Percentiles rank a stretch among this genome's conserved stretches.
These are phyloP conservation scores for Ophiostoma triangulosporum DNA, from an alignment of 2,329 filamentous ascomycete genomes.

Conservation along the genomic window DNA sequence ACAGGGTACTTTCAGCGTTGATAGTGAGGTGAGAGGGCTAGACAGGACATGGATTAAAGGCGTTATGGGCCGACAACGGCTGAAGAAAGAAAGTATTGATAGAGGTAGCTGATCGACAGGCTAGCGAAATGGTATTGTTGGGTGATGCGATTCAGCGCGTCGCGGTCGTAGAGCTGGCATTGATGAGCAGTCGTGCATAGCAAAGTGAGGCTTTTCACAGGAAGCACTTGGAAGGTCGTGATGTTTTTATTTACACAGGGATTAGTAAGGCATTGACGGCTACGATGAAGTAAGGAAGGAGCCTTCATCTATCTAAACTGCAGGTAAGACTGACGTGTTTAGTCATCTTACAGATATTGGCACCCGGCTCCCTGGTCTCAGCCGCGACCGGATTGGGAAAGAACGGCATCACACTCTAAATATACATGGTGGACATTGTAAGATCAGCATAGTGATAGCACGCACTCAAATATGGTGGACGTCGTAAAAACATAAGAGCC, in stretches of 20 bases:
- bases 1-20: background rate
- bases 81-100: background rate
- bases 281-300: no score
- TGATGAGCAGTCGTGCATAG: background rate
- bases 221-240: background rate
- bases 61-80: background rate
- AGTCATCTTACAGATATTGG: no score
- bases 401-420: no score
- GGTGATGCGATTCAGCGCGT: background rate
- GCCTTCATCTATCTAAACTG: no score
- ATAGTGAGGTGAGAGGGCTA: background rate
- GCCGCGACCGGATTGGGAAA: no score
- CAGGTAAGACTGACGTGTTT: no score
- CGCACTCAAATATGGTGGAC: no score
- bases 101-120: background rate
- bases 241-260: background rate
- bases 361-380: no score
- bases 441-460: no score
- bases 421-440: no score
- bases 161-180: background rate
- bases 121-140: background rate
- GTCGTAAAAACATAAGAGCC: background rate
- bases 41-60: background rate
- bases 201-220: background rate
- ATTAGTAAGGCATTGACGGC: background rate